Base-by-base conservation (phyloP, 169 alveolate genomes). In the Cryptosporidium tyzzeri region DNA sequence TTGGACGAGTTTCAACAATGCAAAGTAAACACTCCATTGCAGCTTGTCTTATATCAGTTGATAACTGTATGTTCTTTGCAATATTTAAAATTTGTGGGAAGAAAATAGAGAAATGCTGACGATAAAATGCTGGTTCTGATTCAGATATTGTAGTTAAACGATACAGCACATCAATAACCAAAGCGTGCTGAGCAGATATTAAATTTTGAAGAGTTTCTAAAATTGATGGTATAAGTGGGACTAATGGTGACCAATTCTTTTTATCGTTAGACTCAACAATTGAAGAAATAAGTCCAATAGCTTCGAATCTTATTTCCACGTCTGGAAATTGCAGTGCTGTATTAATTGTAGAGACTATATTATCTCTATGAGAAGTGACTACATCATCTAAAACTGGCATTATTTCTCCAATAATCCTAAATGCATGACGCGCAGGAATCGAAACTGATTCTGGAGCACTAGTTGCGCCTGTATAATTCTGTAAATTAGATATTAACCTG, bases 301-400 rank as follows among this genome's bases (percentile, higher is more conserved):
- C 89, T 41, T 80, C 89, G 48, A 62, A 80, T 37, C 89, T 37
- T 4, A 80, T 80, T 37, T 80, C 89, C 7, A 80, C 75, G n/a
- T 80, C 89, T 0, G 89, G 89, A 29, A 62, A 80, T 14, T 80
- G 89, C 26, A 80, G 23, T 7, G 89, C 89, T 39, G 89, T 65
- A 80, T 65, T 80, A 41, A 80, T 80, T 23, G 89, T 80, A 21
- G 89, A 80, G 12, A 80, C 75, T n/a, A 80, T 80, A 45, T 39
- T 80, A 45, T 80, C 89, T 50, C 89, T 80, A 31, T 80, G 89
- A 31, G 75, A 44, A 23, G 89, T 26, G 44, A 80, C 35, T 18
- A 80, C 89, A 41, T 80, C 89, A 33, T 80, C 89, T 39, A 80
- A 41, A 44, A 80, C 89, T 9, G 89, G 89, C 89, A 80, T 80